Base-by-base conservation (phyloP, 768 basidiomycete species). In the Termitomyces sp. region DNA sequence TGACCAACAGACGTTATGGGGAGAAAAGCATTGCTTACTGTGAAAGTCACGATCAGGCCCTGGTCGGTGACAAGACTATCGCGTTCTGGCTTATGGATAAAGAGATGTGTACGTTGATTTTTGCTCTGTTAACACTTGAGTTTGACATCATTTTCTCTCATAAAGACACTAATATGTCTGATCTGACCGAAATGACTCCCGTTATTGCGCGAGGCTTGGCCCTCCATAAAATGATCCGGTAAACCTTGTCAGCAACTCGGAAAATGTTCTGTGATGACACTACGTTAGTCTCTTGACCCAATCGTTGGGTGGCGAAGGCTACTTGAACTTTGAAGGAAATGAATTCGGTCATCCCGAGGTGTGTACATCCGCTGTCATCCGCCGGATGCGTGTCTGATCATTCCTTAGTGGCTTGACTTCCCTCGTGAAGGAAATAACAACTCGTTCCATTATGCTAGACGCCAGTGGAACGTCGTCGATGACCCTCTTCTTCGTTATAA, bases 71-170 rank as follows among this genome's bases (percentile, higher is more conserved):
- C 77, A 99, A 99, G 79, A 98, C 96, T 3, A 68, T 99, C 45
- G 97, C 97, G 4, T 99, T 99, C 74, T 99, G 97, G 97, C 74
- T 98, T 57, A 99, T 99, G 97, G 97, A 99, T 74, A 96, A 96
- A 74, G 97, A 98, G 74, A 99, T 99, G 97, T 98, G 95, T 95
- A 79, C 65, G 85, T 78, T 34, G 20, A 48, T 47, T 53, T n/a
- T 47, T 59, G 55, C 3, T 45, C n/a, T 42, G 16, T n/a, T 24
- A 14, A n/a, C 36, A 27, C 16, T 20, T 47, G 18, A 26, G 27
- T 36, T 48, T 26, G 42, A 62, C 30, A 48, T 55, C 12, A 44
- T 5, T 48, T 45, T 61, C 45, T 27, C 12, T 49, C 33, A 20
- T 5, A 13, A 54, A 94, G 93, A 96, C 72, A 93, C 93, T 4